phyloP scores from a whole-genome alignment of 768 basidiomycete species.

The Collybiopsis luxurians region DNA sequence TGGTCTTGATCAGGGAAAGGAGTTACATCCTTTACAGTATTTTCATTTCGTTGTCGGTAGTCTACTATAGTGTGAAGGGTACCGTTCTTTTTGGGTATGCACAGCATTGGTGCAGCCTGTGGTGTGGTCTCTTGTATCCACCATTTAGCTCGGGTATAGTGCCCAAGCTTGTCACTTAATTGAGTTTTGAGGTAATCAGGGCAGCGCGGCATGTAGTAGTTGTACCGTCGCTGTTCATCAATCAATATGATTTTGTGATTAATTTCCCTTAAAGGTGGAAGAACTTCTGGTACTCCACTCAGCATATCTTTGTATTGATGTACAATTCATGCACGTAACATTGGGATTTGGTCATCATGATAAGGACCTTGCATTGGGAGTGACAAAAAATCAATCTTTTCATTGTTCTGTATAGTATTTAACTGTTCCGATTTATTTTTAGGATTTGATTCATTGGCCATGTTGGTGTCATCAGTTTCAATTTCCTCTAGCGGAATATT shows the following conservation, averaged over 20 bases:
- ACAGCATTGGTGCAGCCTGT: background rate
- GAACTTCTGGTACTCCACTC: background rate
- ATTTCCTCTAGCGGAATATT: background rate
- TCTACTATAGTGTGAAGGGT: background rate
- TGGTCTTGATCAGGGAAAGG: background rate
- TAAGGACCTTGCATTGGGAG: background rate
- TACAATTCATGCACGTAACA: background rate
- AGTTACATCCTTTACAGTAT: background rate
- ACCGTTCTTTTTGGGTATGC: background rate
- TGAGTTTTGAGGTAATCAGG: background rate
- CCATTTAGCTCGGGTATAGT: background rate
- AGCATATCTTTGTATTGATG: background rate
- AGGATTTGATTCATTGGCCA: background rate
- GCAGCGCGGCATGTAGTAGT: constrained; percentile 2
- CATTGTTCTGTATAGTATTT: too few relatives aligned
- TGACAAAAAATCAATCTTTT: too few relatives aligned
- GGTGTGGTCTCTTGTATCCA: background rate
- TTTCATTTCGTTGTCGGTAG: background rate
- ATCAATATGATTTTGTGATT: constrained; percentile 35
- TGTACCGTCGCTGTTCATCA: constrained; percentile 25
- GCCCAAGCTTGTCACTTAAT: background rate
- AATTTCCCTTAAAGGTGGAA: constrained; percentile 26
- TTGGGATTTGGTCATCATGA: background rate
- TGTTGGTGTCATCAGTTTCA: background rate
- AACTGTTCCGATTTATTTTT: too few relatives aligned